Percentiles rank a stretch among this genome's conserved stretches.
Evolutionary conservation across 768 basidiomycete species (phyloP).

Genomic region (Termitomyces sp.): DNA sequence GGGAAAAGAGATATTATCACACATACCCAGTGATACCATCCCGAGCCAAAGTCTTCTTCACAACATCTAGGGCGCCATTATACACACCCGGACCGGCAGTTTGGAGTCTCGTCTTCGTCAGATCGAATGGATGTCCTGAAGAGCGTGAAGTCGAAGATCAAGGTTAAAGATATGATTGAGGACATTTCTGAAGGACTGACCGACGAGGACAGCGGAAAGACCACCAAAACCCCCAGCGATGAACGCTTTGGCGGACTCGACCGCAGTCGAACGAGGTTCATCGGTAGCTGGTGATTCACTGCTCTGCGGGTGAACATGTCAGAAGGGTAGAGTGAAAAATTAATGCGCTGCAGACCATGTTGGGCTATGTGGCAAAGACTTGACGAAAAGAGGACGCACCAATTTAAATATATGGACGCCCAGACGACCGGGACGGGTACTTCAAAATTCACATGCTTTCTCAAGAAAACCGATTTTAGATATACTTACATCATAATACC

Average conservation of each 20-base stretch:
- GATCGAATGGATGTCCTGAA: conserved; percentile 93
- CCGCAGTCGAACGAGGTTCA: conserved; percentile 33
- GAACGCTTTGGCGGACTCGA: conserved; percentile 73
- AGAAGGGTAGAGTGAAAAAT: not conserved
- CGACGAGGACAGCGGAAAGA: conserved; percentile 80
- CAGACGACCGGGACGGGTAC: conserved; percentile 1
- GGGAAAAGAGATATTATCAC: not conserved
- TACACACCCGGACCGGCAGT: conserved; percentile 88
- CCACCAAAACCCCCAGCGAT: conserved; percentile 94
- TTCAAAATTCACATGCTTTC: conserved; percentile 1
- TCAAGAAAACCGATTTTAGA: not conserved
- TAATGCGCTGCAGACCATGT: conserved; percentile 10
- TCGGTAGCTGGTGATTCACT: conserved; percentile 32
- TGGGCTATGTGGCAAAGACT: conserved; percentile 1
- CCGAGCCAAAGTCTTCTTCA: conserved; percentile 83
- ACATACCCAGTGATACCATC: conserved; percentile 86
- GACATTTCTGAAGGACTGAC: conserved; percentile 40
- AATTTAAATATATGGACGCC: not conserved
- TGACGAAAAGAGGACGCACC: not conserved
- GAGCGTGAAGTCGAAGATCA: not conserved
- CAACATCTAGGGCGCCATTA: conserved; percentile 89
- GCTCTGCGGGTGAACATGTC: conserved; percentile 17
- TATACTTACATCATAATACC: not conserved
- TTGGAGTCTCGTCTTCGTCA: conserved; percentile 94
- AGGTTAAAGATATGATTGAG: not conserved